Evolutionary conservation across 179 eudicot genomes (phyloP).

Genomic region (Sideroxylon spinosum): DNA sequence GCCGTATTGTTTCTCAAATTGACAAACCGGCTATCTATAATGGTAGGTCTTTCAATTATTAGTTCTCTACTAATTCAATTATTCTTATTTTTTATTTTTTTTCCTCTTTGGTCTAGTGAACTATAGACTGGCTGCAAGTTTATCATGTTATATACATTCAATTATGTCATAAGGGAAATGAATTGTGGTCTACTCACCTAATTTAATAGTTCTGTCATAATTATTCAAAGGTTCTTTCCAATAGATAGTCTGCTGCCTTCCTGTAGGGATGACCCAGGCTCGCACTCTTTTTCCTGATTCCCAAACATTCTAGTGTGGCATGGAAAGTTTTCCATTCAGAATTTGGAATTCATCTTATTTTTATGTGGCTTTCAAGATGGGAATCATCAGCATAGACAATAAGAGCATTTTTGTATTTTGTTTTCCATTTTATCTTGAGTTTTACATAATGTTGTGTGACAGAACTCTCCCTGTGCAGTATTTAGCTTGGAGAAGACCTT

Average conservation of each 20-base stretch:
- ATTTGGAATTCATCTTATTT: background rate
- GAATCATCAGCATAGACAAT: background rate
- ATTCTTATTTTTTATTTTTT: background rate
- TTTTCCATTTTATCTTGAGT: background rate
- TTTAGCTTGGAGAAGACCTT: constrained; percentile 91
- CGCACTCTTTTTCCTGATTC: background rate
- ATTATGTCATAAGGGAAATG: background rate
- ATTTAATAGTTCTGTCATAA: background rate
- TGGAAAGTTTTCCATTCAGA: background rate
- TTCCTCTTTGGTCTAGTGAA: background rate
- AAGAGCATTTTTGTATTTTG: background rate
- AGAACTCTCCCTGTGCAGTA: constrained; percentile 43
- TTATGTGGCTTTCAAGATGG: background rate
- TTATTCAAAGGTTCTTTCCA: background rate
- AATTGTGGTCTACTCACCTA: background rate
- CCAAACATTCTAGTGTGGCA: background rate
- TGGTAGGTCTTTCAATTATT: constrained; percentile 42
- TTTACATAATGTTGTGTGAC: background rate
- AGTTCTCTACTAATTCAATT: background rate
- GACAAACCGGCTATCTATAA: constrained; percentile 77
- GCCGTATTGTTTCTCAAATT: constrained; percentile 69
- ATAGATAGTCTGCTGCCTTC: background rate
- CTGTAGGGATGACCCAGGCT: background rate
- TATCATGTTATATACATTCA: background rate
- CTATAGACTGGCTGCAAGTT: constrained; percentile 11